A percentile compares a stretch with the other conserved stretches of the same genome.
Conservation (phyloP, 305 asterid species). For the Fraxinus angustifolia region DNA sequence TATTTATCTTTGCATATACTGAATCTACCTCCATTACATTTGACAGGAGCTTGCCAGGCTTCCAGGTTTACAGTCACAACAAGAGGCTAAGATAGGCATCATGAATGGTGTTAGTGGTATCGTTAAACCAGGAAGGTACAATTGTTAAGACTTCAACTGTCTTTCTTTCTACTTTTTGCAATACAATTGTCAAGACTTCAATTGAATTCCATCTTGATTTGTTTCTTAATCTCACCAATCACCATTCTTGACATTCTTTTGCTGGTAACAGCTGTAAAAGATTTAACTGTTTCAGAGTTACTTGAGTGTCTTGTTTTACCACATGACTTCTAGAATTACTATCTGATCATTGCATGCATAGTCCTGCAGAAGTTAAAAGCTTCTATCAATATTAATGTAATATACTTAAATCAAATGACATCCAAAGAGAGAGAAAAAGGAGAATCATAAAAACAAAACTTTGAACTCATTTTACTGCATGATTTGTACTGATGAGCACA, state of each 20-base stretch:
- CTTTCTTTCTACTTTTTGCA: neutral
- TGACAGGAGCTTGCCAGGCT: slow-evolving; percentile 48
- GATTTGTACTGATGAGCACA: neutral
- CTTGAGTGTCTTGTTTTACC: neutral
- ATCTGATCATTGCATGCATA: neutral
- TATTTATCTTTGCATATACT: neutral
- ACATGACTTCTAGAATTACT: neutral
- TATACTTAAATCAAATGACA: neutral
- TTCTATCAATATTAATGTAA: neutral
- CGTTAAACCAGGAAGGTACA: slow-evolving; percentile 68
- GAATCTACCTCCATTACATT: slow-evolving; percentile 15
- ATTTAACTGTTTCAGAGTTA: neutral
- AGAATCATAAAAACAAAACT: neutral
- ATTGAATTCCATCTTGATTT: neutral
- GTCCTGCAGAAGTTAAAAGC: neutral
- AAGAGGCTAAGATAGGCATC: slow-evolving; percentile 50
- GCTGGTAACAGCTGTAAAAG: neutral
- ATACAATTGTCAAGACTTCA: neutral
- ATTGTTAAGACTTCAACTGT: neutral
- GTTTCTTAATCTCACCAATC: neutral
- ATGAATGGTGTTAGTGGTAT: slow-evolving; percentile 54
- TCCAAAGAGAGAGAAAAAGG: neutral
- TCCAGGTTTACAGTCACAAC: slow-evolving; percentile 44
- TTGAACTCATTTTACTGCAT: neutral
- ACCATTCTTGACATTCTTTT: neutral